Base-by-base conservation (phyloP, 805 yeast genomes). In the Saccharomycopsis malanga region DNA sequence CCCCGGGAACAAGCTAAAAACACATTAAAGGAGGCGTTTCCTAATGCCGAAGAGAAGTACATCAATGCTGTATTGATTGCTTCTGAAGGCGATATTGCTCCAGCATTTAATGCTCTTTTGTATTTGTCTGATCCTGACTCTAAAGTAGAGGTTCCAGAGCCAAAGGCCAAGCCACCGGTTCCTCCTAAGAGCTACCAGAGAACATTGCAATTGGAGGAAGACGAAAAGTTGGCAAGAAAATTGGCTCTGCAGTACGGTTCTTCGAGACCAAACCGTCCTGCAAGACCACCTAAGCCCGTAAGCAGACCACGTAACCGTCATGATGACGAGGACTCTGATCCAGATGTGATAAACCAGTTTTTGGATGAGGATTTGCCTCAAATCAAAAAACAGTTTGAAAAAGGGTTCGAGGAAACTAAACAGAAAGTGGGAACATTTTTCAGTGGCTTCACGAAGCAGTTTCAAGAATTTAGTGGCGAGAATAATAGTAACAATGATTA, bases 101-200 rank as follows among this genome's bases (percentile, higher is more conserved):
- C 85, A 1, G 95, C 96, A 1, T 91, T 91, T 69, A 84, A 83
- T 62, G 97, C 96, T 0, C 68, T 89, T 57, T 69, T 91, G 50
- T 87, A 76, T 56, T 66, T 87, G 46, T 80, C 86, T 15, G 96
- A 89, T 63, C 91, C 91, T 7, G 61, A 71, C 2, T 71, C 71
- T 44, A 39, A 53, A 46, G 39, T 55, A 42, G 54, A 54, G 18
- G 49, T 54, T 12, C 62, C 66, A 46, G 53, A 57, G 48, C 43
- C 41, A 12, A 27, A 15, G 21, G 47, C 25, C 22, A 55, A 53
- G 30, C 69, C 70, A 3, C 60, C 61, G 3, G 52, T 62, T 17
- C 66, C 69, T 15, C 59, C 59, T 35, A 61, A 62, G 48, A 53
- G 39, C 45, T 61, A 9, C 49, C 59, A 20, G 52, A 61, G 61